These are phyloP conservation scores for Coemansia linderi DNA, from an alignment of 371 early-diverging fungal genomes.

Conservation along the genomic window DNA sequence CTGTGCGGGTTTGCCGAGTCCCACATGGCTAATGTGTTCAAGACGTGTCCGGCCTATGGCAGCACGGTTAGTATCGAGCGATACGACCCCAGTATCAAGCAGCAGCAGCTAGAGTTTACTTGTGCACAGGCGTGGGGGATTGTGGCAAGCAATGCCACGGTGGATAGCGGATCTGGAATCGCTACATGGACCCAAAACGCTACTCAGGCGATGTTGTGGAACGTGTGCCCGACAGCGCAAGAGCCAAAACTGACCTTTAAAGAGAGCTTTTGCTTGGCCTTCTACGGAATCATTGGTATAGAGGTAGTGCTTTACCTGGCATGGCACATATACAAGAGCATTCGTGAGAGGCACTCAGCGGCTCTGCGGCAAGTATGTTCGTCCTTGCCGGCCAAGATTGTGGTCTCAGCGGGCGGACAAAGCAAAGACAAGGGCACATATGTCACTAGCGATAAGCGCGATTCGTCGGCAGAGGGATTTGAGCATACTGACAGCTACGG, in stretches of 20 bases:
- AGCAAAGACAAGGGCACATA: slow-evolving; percentile 3
- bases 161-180: slow-evolving; percentile 15
- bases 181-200: slow-evolving; percentile 27
- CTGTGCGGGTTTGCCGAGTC: slow-evolving; percentile 36
- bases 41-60: slow-evolving; percentile 33
- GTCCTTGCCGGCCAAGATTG: slow-evolving; percentile 15
- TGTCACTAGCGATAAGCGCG: not conserved
- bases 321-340: slow-evolving; percentile 57
- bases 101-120: slow-evolving; percentile 51
- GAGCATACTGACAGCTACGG: slow-evolving; percentile 1
- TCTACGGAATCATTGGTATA: slow-evolving; percentile 56
- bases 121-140: slow-evolving; percentile 55
- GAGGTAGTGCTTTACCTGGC: slow-evolving; percentile 54
- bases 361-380: slow-evolving; percentile 35
- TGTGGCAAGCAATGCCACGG: slow-evolving; percentile 16
- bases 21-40: slow-evolving; percentile 14
- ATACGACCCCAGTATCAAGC: slow-evolving; percentile 57
- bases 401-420: not conserved
- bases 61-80: slow-evolving; percentile 51
- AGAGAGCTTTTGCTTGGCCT: slow-evolving; percentile 65
- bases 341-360: slow-evolving; percentile 30
- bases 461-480: not conserved
- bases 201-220: slow-evolving; percentile 54
- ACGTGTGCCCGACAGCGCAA: slow-evolving; percentile 58
- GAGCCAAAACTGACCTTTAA: slow-evolving; percentile 58